These are phyloP conservation scores for Rauvolfia tetraphylla DNA, from an alignment of 257 asterid species.

Conservation along the genomic window DNA sequence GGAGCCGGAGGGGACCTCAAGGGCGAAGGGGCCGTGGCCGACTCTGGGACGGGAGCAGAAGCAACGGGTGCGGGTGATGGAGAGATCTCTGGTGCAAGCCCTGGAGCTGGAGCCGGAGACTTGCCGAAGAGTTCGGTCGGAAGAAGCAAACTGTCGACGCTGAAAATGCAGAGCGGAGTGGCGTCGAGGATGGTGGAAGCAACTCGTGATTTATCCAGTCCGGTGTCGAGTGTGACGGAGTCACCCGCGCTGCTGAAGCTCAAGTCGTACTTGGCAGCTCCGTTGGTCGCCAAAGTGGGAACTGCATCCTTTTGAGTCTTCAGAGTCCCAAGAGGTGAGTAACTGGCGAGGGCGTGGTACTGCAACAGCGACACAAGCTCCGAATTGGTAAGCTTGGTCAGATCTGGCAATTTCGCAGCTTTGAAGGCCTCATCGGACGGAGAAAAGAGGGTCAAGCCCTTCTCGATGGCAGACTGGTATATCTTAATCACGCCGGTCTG, in stretches of 20 bases:
- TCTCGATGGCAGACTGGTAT: constrained; percentile 44
- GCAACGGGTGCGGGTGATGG: constrained; percentile 65
- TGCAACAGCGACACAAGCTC: constrained; percentile 69
- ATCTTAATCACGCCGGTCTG: constrained; percentile 65
- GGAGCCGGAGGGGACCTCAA: constrained; percentile 76
- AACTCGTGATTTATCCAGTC: constrained; percentile 76
- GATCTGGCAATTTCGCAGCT: constrained; percentile 59
- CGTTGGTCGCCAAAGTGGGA: constrained; percentile 74
- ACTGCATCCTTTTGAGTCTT: constrained; percentile 50
- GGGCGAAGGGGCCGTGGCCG: constrained; percentile 54
- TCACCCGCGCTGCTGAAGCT: constrained; percentile 64
- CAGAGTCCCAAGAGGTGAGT: constrained; percentile 70
- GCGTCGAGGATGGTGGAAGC: constrained; percentile 85
- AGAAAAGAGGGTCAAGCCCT: constrained; percentile 80
- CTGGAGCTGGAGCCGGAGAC: constrained; percentile 86
- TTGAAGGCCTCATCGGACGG: constrained; percentile 94
- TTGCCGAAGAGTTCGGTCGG: constrained; percentile 81
- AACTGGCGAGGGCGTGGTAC: constrained; percentile 74
- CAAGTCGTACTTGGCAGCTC: constrained; percentile 72
- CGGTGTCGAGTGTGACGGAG: constrained; percentile 73
- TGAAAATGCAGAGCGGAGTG: constrained; percentile 81
- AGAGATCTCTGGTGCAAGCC: constrained; percentile 68
- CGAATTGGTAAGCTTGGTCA: constrained; percentile 58
- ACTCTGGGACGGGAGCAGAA: constrained; percentile 43
- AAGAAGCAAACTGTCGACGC: constrained; percentile 74